These are phyloP conservation scores for Leccinum sublutescens DNA, from an alignment of 768 basidiomycete species.

Conservation along the genomic window DNA sequence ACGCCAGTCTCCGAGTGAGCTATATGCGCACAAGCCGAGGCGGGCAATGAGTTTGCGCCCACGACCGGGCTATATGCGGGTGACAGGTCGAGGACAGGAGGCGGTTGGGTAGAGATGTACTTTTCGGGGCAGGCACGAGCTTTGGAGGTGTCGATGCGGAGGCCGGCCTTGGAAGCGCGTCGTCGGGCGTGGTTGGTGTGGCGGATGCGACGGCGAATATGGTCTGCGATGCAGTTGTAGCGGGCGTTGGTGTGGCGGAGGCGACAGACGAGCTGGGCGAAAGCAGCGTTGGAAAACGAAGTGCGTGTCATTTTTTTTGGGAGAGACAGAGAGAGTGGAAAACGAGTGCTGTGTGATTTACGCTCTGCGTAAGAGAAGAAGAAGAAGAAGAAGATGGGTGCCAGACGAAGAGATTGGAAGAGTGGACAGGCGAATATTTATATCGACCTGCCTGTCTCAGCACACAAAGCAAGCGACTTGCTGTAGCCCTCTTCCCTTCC, in stretches of 20 bases:
- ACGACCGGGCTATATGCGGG: constrained; percentile 34
- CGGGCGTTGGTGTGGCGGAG: constrained; percentile 45
- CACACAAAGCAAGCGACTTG: constrained; percentile 15
- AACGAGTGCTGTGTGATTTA: constrained; percentile 16
- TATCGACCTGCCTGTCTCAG: constrained; percentile 21
- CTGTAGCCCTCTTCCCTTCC: background rate
- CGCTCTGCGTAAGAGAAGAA: constrained; percentile 8
- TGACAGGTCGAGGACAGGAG: constrained; percentile 27
- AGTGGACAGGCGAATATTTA: constrained; percentile 10
- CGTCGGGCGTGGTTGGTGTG: constrained; percentile 48
- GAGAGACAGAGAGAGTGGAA: background rate
- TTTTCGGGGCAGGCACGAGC: constrained; percentile 41
- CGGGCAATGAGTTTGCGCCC: background rate
- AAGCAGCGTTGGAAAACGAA: constrained; percentile 27
- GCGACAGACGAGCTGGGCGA: constrained; percentile 40
- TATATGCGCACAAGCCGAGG: background rate
- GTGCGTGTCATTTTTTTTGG: constrained; percentile 23
- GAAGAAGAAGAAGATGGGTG: constrained; percentile 2
- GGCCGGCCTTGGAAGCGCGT: constrained; percentile 43
- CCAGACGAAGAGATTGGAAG: constrained; percentile 2
- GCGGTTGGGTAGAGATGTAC: constrained; percentile 33
- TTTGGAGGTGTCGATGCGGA: constrained; percentile 41
- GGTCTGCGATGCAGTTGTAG: constrained; percentile 39
- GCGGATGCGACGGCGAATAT: constrained; percentile 35
- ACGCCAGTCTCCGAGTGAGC: background rate